Evolutionary conservation across 768 basidiomycete species (phyloP).

Genomic region (Roridomyces roridus): DNA sequence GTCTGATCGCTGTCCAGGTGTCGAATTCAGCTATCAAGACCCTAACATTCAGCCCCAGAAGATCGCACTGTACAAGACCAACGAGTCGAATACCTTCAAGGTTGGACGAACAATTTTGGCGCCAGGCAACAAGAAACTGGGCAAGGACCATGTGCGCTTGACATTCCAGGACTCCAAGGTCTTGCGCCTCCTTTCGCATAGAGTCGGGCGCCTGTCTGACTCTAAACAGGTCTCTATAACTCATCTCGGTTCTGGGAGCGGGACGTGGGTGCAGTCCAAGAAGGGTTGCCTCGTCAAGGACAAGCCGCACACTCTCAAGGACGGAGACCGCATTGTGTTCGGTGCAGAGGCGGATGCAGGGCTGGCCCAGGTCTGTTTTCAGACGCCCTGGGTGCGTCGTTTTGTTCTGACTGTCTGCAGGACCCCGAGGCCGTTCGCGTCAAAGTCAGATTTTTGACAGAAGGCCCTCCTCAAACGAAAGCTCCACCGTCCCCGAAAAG

Average conservation of each 20-base stretch:
- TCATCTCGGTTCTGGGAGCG: slow-evolving; percentile 12
- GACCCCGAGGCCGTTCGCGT: slow-evolving; percentile 14
- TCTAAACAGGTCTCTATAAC: slow-evolving; percentile 17
- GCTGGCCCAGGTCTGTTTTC: background rate
- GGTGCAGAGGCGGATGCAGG: slow-evolving; percentile 14
- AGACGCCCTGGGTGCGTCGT: background rate
- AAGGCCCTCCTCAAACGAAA: background rate
- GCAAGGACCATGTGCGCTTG: slow-evolving; percentile 7
- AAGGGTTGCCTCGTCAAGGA: slow-evolving; percentile 9
- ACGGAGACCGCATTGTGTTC: slow-evolving; percentile 23
- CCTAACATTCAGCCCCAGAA: slow-evolving; percentile 8
- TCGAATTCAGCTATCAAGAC: slow-evolving; percentile 19
- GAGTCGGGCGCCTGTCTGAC: background rate
- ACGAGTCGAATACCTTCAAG: background rate
- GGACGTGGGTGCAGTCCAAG: slow-evolving; percentile 23
- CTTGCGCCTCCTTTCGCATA: background rate
- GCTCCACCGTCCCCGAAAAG: too few species aligned
- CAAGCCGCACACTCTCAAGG: slow-evolving; percentile 11
- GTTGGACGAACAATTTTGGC: slow-evolving; percentile 13
- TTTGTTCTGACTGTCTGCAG: background rate
- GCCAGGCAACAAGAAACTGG: background rate
- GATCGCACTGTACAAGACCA: slow-evolving; percentile 3
- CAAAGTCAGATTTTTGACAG: slow-evolving; percentile 12
- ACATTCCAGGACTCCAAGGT: slow-evolving; percentile 22
- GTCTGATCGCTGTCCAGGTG: slow-evolving; percentile 3